phyloP scores from a whole-genome alignment of 164 flowering plant species.

The Sextonia rubra region DNA sequence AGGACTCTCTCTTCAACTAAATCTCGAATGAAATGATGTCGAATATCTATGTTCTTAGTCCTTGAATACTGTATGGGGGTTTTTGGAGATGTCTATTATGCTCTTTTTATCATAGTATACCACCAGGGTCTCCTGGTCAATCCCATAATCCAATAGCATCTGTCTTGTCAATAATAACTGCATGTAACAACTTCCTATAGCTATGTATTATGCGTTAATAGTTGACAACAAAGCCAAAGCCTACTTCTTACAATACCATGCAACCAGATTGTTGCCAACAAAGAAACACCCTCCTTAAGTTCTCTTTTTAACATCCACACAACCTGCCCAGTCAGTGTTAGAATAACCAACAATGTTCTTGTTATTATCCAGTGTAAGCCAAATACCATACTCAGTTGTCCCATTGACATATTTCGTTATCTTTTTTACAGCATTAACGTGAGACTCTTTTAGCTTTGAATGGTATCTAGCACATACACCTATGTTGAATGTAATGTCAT shows the following conservation, averaged over 20 bases:
- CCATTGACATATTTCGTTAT: not conserved
- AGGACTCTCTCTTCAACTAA: too few species aligned
- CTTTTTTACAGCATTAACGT: not conserved
- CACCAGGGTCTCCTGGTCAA: rapidly evolving
- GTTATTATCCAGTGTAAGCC: not conserved
- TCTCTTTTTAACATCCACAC: not conserved
- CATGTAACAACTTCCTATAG: not conserved
- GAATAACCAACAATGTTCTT: not conserved
- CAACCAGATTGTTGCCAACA: not conserved
- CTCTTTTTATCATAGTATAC: not conserved
- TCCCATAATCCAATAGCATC: not conserved
- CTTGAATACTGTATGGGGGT: too few species aligned
- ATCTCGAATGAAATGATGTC: too few species aligned
- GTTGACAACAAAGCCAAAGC: not conserved
- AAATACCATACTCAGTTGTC: not conserved
- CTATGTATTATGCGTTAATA: not conserved
- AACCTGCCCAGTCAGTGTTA: not conserved
- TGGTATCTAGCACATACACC: not conserved
- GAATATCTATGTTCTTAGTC: too few species aligned
- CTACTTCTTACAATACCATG: not conserved
- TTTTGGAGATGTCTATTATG: not conserved
- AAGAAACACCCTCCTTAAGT: not conserved
- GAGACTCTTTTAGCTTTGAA: not conserved
- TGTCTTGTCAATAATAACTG: not conserved
- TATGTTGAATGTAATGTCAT: too few species aligned